Evolutionary conservation across 1,139 yeast species (phyloP), one percentile per base, ranked within the genome.

Genomic region (Hemisphaericaspora xylofermentans): DNA sequence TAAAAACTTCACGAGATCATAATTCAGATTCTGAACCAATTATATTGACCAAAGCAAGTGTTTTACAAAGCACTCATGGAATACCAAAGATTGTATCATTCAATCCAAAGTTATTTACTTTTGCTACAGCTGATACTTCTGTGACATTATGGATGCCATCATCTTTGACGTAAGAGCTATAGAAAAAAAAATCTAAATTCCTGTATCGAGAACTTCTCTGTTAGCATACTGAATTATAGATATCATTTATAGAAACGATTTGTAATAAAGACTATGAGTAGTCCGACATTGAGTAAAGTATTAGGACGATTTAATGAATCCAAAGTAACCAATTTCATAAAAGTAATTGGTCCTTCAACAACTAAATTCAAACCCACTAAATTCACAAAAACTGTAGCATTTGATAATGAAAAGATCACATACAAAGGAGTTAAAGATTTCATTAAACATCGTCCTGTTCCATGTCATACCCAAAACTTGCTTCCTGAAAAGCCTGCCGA

Each of bases 101-200:
- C 61, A 87, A 88, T 57, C 98, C 98, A 1, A 81, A 81, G 55
- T 69, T 81, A 41, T 76, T 85, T 58, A 78, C 84, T 53, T 67
- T 91, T 54, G 94, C 94, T 1, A 79, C 95, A 1, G 96, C 95
- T 10, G 96, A 89, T 63, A 76, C 75, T 33, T 50, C 61, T 2
- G 76, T 72, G 3, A 47, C 65, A 8, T 50, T 72, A 35, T 72
- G 78, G 78, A 67, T 64, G 43, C 70, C 74, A 7, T 22, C 34
- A 7, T 18, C 31, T 19, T 33, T 27, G 3, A 14, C 21, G 18
- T 35, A 25, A 12, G 15, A 17, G 28, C 15, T 12, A 25, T 14
- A 12, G 15, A 29, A 29, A 6, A 22, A 35, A 35, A 32, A 41
- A 21, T 24, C 6, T 24, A 38, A 25, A 32, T 13, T 6, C 13